Evolutionary conservation across 768 basidiomycete genomes (phyloP).

Genomic region (Leucocoprinus birnbaumii): DNA sequence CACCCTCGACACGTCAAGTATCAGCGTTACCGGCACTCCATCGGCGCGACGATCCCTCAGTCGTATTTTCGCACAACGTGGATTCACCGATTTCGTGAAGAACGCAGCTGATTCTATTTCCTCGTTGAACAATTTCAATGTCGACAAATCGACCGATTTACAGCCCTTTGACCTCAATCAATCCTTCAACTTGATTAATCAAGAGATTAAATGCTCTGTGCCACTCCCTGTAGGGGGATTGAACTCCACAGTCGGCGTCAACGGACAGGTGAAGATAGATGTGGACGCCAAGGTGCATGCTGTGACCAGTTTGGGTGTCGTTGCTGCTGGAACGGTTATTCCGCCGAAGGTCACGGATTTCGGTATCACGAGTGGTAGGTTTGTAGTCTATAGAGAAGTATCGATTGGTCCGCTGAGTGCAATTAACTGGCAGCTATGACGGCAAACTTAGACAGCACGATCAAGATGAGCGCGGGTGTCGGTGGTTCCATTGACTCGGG

Average conservation of each 20-base stretch:
- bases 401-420: slow-evolving; percentile 6
- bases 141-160: slow-evolving; percentile 27
- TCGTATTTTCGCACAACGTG: slow-evolving; percentile 15
- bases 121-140: slow-evolving; percentile 22
- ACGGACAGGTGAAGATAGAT: slow-evolving; percentile 24
- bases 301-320: slow-evolving; percentile 33
- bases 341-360: slow-evolving; percentile 39
- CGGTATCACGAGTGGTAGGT: slow-evolving; percentile 30
- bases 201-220: slow-evolving; percentile 24
- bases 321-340: slow-evolving; percentile 39
- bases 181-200: slow-evolving; percentile 27
- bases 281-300: slow-evolving; percentile 30
- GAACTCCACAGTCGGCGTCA: slow-evolving; percentile 1
- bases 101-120: slow-evolving; percentile 17
- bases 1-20: neutral
- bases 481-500: slow-evolving; percentile 41
- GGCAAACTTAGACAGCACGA: slow-evolving; percentile 34
- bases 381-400: neutral
- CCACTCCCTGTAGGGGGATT: neutral
- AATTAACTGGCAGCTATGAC: too few relatives aligned
- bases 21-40: neutral
- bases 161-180: slow-evolving; percentile 28
- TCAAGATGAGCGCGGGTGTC: slow-evolving; percentile 34
- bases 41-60: neutral
- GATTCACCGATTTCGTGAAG: slow-evolving; percentile 24